Base-by-base conservation (phyloP, 129 eudicot species). In the Artemisia argyi region DNA sequence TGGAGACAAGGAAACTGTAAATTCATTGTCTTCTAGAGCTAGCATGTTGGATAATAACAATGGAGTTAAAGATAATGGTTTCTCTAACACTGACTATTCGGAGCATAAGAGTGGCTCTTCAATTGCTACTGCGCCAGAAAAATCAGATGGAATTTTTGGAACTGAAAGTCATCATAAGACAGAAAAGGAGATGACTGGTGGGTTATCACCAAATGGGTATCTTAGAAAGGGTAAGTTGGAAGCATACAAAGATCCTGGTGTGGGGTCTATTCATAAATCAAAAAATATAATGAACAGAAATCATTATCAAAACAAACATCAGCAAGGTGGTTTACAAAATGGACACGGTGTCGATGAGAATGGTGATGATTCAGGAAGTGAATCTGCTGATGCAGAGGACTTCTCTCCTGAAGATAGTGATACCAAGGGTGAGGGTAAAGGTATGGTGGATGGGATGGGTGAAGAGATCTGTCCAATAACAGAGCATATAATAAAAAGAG, bases 391-490 rank as follows among this genome's bases (percentile, higher is more conserved):
- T 69, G 86, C 78, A 46, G 95, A 87, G 78, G 96, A 88, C 76
- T 54, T 85, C 76, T 87, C 89, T 53, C 96, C 82, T 63, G 83
- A 73, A 46, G 92, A 78, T 63, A 83, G 73, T 69, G 90, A 79
- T 65, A 72, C 85, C 76, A 87, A 86, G 74, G 92, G 80, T 63
- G 96, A 82, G 83, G 88, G 91, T 88, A 97, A 94, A 82, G 97
- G 83, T 55, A 91, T 86, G 83, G 94, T 85, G 11, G 90, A 89
- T 62, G 77, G 52, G 49, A 64, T 71, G 44, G 44, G 73, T 56
- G 82, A 78, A 2, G 78, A 72, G n/a, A 50, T 62, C 15, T 44
- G 79, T 69, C 86, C 87, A 8, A 24, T 75, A 65, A 77, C 96
- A 16, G 91, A 85, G 71, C 72, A 80, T 58, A 67, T 80, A 71